Conservation (phyloP, 345 rosid genomes). For the Cardiospermum halicacabum region DNA sequence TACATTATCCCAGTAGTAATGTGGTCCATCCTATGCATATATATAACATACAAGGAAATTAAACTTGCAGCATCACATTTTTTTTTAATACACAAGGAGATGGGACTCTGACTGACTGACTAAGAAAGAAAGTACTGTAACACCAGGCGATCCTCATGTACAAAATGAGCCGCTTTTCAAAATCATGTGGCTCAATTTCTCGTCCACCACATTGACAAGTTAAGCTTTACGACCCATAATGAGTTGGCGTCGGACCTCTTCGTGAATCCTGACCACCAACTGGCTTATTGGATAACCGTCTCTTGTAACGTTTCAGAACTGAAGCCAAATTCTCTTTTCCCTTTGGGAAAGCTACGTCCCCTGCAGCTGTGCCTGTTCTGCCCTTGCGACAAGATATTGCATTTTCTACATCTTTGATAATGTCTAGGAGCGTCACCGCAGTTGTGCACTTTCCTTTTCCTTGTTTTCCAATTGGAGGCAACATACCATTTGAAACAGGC, state of each 20-base stretch:
- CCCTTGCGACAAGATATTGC: constrained; percentile 91
- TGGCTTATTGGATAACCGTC: constrained; percentile 62
- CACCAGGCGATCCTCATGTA: constrained; percentile 2
- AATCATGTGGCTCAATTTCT: constrained; percentile 25
- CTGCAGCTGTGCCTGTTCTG: constrained; percentile 88
- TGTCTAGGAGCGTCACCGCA: constrained; percentile 54
- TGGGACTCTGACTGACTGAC: neutral
- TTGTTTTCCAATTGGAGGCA: constrained; percentile 66
- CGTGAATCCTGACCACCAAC: constrained; percentile 34
- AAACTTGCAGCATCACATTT: constrained; percentile 30
- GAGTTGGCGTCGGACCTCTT: constrained; percentile 25
- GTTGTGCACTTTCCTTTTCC: constrained; percentile 82
- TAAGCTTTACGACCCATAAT: constrained; percentile 22
- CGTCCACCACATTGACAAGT: constrained; percentile 7
- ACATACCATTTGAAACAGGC: constrained; percentile 59
- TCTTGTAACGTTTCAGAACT: constrained; percentile 92
- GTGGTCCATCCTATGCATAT: constrained; percentile 26
- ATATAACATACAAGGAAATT: constrained; percentile 23
- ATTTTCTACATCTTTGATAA: constrained; percentile 85
- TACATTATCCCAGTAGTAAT: constrained; percentile 25
- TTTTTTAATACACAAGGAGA: constrained; percentile 20
- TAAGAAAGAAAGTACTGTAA: neutral
- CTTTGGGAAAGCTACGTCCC: constrained; percentile 92
- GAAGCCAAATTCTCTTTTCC: constrained; percentile 97
- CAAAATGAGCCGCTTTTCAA: constrained; percentile 24